Evolutionary conservation across 208 protist species (phyloP).

Genomic region (Acanthamoeba royreba): DNA sequence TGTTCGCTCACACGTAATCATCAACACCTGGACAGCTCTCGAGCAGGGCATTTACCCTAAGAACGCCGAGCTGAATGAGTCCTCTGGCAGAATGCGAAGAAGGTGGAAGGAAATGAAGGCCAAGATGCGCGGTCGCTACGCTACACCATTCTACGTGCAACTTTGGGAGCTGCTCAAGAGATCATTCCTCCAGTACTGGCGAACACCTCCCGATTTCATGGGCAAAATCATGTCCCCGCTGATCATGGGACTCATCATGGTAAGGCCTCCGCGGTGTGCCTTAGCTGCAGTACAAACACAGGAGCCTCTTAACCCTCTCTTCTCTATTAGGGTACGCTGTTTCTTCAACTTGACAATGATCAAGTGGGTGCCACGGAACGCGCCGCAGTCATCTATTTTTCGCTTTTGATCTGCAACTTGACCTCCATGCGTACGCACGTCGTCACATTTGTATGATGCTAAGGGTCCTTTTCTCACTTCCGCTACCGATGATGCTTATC

Average conservation of each 20-base stretch:
- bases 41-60: conserved; percentile 16
- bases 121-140: not conserved
- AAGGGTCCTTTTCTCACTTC: not conserved
- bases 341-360: not conserved
- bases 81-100: not conserved
- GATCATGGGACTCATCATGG: not conserved
- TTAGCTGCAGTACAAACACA: not conserved
- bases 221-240: not conserved
- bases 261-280: not conserved
- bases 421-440: conserved; percentile 15
- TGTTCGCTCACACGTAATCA: not conserved
- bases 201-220: conserved; percentile 4
- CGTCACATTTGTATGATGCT: not conserved
- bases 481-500: not conserved
- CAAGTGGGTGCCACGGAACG: not conserved
- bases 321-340: not conserved
- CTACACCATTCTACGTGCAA: not conserved
- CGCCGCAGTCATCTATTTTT: conserved; percentile 12
- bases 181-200: not conserved
- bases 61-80: not conserved
- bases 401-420: conserved; percentile 4
- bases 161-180: not conserved
- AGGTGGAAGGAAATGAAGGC: conserved; percentile 31
- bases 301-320: not conserved
- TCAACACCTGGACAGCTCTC: not conserved